Percentiles rank a stretch among this genome's conserved stretches.
These are phyloP conservation scores for Neofusicoccum parvum DNA, from an alignment of 2,329 filamentous ascomycete species.

Conservation along the genomic window DNA sequence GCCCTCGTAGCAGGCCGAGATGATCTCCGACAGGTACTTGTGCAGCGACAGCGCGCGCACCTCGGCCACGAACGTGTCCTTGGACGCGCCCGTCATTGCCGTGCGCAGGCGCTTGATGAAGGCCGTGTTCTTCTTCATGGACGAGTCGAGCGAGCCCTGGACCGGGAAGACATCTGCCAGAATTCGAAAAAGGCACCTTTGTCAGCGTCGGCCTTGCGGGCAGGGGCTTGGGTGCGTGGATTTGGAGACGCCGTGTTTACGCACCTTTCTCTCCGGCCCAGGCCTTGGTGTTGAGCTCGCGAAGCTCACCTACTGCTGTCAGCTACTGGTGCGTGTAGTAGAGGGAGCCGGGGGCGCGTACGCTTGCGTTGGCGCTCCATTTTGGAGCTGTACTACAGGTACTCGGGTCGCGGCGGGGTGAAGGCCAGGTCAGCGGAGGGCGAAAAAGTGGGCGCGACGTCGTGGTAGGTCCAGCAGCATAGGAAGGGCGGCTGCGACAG, in stretches of 20 bases:
- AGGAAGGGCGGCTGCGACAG: constrained; percentile 6
- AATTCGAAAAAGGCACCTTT: neutral
- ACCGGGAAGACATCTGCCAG: constrained; percentile 75
- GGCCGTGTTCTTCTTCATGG: constrained; percentile 95
- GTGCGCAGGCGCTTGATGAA: constrained; percentile 97
- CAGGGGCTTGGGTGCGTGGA: neutral
- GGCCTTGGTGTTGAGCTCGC: constrained; percentile 80
- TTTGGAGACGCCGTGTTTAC: constrained; percentile 3
- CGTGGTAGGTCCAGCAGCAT: constrained; percentile 12
- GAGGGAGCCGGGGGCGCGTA: constrained; percentile 27
- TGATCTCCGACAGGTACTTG: constrained; percentile 96
- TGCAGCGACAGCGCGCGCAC: constrained; percentile 87
- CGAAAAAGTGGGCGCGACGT: constrained; percentile 19
- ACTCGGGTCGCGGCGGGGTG: constrained; percentile 24
- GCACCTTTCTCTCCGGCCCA: constrained; percentile 89
- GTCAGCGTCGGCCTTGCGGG: constrained; percentile 28
- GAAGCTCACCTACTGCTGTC: constrained; percentile 73
- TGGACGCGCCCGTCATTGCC: constrained; percentile 76
- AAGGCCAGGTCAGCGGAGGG: constrained; percentile 32
- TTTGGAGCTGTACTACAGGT: constrained; percentile 27
- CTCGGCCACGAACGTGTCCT: constrained; percentile 84
- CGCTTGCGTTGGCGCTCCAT: constrained; percentile 56
- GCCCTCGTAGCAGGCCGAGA: constrained; percentile 93
- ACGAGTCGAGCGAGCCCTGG: constrained; percentile 82
- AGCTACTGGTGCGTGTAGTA: constrained; percentile 23